Conservation (phyloP, 345 rosid genomes). For the Syzygium aromaticum region DNA sequence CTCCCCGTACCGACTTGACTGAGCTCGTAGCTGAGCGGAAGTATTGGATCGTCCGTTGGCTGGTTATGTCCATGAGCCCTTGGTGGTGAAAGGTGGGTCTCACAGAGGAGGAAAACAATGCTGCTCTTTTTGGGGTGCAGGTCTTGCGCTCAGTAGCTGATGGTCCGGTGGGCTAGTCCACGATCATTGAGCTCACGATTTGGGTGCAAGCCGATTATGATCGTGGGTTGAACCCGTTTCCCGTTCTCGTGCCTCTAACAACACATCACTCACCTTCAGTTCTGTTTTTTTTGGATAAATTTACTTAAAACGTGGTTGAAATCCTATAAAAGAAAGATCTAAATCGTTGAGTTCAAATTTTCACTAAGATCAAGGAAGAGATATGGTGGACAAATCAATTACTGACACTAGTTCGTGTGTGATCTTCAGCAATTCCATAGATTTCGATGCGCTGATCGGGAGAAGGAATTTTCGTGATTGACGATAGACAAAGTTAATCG, state of each 20-base stretch:
- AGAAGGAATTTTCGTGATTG: neutral
- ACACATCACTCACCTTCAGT: neutral
- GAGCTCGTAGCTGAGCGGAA: neutral
- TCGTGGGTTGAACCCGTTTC: conserved; percentile 35
- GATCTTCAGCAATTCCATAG: neutral
- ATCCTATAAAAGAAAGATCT: neutral
- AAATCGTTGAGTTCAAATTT: neutral
- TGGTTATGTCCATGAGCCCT: neutral
- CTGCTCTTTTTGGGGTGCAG: neutral
- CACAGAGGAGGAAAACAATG: neutral
- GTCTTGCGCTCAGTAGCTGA: conserved; percentile 42
- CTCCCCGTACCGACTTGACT: neutral
- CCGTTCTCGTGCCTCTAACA: conserved; percentile 17
- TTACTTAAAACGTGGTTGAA: neutral
- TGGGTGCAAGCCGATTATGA: conserved; percentile 37
- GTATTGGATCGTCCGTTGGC: neutral
- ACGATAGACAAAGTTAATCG: neutral
- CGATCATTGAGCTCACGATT: conserved; percentile 17
- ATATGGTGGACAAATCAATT: neutral
- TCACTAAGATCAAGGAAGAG: neutral
- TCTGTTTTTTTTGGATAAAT: neutral
- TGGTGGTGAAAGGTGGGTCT: conserved; percentile 40
- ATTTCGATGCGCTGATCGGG: neutral
- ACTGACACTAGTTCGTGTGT: neutral
- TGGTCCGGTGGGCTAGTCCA: conserved; percentile 71